Conservation (phyloP, 192 early-diverging fungal genomes). For the Coemansia erecta region DNA sequence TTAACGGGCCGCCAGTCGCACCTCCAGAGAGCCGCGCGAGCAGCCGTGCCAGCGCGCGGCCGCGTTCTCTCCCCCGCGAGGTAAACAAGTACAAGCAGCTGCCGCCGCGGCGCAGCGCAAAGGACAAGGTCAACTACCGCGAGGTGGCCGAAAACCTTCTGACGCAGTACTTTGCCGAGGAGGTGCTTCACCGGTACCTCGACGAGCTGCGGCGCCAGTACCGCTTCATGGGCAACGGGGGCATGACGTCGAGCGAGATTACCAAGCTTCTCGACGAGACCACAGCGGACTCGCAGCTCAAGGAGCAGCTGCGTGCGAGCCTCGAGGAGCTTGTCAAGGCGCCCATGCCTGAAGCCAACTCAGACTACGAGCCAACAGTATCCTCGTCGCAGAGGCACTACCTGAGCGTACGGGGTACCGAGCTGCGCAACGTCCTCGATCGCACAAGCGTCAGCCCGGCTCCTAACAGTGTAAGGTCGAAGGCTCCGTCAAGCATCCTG, state of each 20-base stretch:
- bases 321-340: constrained; percentile 35
- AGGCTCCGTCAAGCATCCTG: constrained; percentile 19
- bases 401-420: constrained; percentile 46
- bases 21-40: constrained; percentile 29
- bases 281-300: constrained; percentile 34
- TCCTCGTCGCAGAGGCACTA: constrained; percentile 36
- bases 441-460: constrained; percentile 46
- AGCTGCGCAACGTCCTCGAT: constrained; percentile 47
- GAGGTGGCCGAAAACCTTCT: constrained; percentile 46
- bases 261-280: constrained; percentile 34
- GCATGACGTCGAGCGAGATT: constrained; percentile 44
- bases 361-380: constrained; percentile 36
- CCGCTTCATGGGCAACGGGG: constrained; percentile 49
- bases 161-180: constrained; percentile 48
- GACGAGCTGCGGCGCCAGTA: constrained; percentile 51
- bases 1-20: constrained; percentile 47
- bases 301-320: constrained; percentile 50
- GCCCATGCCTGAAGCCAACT: constrained; percentile 23
- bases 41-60: constrained; percentile 13
- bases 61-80: constrained; percentile 17
- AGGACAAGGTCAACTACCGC: constrained; percentile 48
- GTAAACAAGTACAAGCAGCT: constrained; percentile 21
- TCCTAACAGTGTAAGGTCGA: constrained; percentile 28
- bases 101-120: constrained; percentile 24
- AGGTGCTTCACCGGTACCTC: constrained; percentile 40